Base-by-base conservation (phyloP, 768 basidiomycete species). In the Mycena indigotica region DNA sequence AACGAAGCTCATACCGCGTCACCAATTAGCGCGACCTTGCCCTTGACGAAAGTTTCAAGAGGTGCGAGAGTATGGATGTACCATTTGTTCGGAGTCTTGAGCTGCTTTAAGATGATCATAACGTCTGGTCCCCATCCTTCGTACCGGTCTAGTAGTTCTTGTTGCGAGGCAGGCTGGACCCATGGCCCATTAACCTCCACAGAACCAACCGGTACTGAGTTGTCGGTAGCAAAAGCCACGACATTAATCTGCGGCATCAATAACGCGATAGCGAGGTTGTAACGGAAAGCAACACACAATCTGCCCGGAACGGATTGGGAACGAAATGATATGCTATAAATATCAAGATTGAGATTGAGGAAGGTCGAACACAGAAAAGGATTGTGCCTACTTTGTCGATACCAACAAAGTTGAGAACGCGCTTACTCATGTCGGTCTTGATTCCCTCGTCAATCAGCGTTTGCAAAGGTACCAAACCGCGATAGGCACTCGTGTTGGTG, bases 61-160 rank as follows among this genome's bases (percentile, higher is more conserved):
- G 77, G 78, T 1, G 80, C 63, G 21, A 84, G 54, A 5, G 74
- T 70, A 51, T 84, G 83, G 39, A 86, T 77, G 28, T 67, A 73
- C 84, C 84, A 85, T 67, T 77, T 81, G 50, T 72, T 81, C 2
- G 79, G 75, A 16, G 72, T 71, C 50, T 75, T 70, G 48, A 82
- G 69, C 57, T 79, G 75, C 16, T 73, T 65, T 0, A 84, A 65
- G 16, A 84, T 69, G 4, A 63, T 67, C 46, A 61, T 66, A 4
- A 72, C 77, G 56, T 84, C 81, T 6, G 66, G 64, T 4, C 82
- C 83, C 74, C 80, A 83, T 25, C 73, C 83, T 17, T 65, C 62
- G 61, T 70, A 84, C 25, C 68, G 66, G 6, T 73, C 69, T 16
- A 79, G 56, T n/a, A 85, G 64, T 60, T 85, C 82, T 44, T 75